These are phyloP conservation scores for Craterostigma plantagineum DNA, from an alignment of 257 asterid species.

Conservation along the genomic window DNA sequence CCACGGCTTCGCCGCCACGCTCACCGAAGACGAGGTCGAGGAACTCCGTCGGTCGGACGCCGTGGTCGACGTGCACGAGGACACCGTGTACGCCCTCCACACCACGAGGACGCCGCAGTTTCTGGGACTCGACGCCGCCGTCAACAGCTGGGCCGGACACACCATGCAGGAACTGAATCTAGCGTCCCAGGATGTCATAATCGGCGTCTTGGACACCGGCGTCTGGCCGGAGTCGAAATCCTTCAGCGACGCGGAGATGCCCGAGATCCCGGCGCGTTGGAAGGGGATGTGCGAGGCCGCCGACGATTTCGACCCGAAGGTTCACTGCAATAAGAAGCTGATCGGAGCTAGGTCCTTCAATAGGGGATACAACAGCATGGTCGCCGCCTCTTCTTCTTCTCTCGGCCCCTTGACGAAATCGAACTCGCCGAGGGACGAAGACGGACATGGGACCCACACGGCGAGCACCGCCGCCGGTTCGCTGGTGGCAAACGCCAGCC, in stretches of 20 bases:
- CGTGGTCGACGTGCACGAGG: conserved; percentile 25
- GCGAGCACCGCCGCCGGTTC: conserved; percentile 49
- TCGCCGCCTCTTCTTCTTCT: background rate
- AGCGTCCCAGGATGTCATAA: conserved; percentile 19
- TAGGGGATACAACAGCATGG: conserved; percentile 10
- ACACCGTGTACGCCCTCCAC: conserved; percentile 22
- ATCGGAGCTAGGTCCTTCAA: conserved; percentile 23
- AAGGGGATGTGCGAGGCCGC: conserved; percentile 16
- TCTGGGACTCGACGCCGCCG: conserved; percentile 17
- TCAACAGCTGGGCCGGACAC: conserved; percentile 19
- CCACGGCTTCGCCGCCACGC: conserved; percentile 26
- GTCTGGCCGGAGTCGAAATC: conserved; percentile 28
- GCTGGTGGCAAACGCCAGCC: conserved; percentile 22
- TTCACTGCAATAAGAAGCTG: conserved; percentile 21
- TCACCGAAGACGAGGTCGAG: conserved; percentile 18
- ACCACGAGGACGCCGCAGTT: conserved; percentile 38
- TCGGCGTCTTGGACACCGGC: conserved; percentile 28
- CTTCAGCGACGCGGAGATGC: conserved; percentile 13
- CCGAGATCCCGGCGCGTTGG: conserved; percentile 22
- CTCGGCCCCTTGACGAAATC: background rate
- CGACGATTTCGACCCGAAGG: conserved; percentile 16
- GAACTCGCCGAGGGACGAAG: conserved; percentile 32
- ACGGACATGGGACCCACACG: conserved; percentile 57
- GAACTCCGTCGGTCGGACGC: conserved; percentile 16
- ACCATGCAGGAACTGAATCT: conserved; percentile 15